Conservation (phyloP, 306 rosid genomes). For the Spatholobus suberectus region DNA sequence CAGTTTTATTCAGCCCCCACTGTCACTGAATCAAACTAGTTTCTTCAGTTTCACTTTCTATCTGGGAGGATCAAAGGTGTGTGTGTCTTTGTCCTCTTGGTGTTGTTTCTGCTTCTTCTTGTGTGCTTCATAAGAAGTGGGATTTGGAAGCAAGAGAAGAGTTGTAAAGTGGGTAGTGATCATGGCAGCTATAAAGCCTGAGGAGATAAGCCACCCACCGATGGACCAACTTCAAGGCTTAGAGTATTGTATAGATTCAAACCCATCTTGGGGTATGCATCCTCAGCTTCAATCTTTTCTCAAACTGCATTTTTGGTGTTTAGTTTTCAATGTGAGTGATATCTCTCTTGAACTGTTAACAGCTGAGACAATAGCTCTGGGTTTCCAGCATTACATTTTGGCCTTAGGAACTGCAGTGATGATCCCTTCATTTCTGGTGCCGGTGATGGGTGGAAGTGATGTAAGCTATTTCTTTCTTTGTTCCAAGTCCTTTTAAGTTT, state of each 20-base stretch:
- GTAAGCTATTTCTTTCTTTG: conserved; percentile 57
- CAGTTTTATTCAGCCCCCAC: not conserved
- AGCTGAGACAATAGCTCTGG: conserved; percentile 91
- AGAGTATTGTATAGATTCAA: conserved; percentile 97
- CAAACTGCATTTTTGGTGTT: conserved; percentile 6
- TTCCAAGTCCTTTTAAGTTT: conserved; percentile 8
- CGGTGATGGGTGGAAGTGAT: conserved; percentile 91
- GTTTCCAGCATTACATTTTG: conserved; percentile 97
- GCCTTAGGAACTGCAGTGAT: conserved; percentile 97
- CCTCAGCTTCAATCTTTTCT: conserved; percentile 30
- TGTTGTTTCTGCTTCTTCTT: conserved; percentile 30
- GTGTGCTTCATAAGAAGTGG: conserved; percentile 38
- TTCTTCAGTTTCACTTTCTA: conserved; percentile 7
- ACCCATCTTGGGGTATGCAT: conserved; percentile 93
- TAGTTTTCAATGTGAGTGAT: not conserved
- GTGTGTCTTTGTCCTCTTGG: not conserved
- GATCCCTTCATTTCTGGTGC: conserved; percentile 97
- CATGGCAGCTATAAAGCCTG: conserved; percentile 83
- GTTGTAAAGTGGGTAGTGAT: conserved; percentile 47
- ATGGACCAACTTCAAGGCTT: conserved; percentile 99
- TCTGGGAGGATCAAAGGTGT: not conserved
- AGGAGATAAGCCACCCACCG: conserved; percentile 88
- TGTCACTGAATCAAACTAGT: conserved; percentile 9
- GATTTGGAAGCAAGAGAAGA: conserved; percentile 38
- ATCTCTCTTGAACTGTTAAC: conserved; percentile 42